These are phyloP conservation scores for Suhomyces guaymorum DNA, from an alignment of 1,139 yeast species.

Conservation along the genomic window DNA sequence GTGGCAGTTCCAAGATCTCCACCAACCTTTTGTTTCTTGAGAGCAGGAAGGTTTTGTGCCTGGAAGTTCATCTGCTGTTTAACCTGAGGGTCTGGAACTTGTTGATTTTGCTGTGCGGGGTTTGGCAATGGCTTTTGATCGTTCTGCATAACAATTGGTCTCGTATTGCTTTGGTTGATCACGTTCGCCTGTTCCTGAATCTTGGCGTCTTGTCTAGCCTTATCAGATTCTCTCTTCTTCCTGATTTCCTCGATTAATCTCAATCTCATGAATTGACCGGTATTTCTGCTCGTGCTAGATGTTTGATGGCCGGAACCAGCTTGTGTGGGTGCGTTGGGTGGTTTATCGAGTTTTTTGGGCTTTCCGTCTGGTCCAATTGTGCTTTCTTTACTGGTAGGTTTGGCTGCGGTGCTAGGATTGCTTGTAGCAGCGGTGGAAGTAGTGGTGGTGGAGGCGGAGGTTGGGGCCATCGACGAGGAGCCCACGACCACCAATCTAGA, in stretches of 20 bases:
- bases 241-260: conserved; percentile 50
- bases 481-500: conserved; percentile 46
- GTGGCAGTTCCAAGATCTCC: conserved; percentile 2
- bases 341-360: conserved; percentile 27
- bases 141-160: conserved; percentile 20
- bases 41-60: conserved; percentile 6
- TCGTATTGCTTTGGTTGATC: conserved; percentile 18
- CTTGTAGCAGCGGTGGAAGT: conserved; percentile 25
- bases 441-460: conserved; percentile 20
- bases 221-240: conserved; percentile 46
- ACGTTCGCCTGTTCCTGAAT: conserved; percentile 31
- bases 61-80: conserved; percentile 4
- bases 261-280: conserved; percentile 51
- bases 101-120: neutral
- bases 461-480: conserved; percentile 27
- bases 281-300: conserved; percentile 24
- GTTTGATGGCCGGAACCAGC: conserved; percentile 20
- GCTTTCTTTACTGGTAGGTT: conserved; percentile 17
- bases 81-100: conserved; percentile 1
- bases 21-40: conserved; percentile 9
- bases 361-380: conserved; percentile 25
- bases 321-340: conserved; percentile 17
- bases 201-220: conserved; percentile 45
- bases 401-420: conserved; percentile 22
- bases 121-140: conserved; percentile 7